These are phyloP conservation scores for Trichoderma sp. DNA, from an alignment of 2,329 filamentous ascomycete genomes.

Conservation along the genomic window DNA sequence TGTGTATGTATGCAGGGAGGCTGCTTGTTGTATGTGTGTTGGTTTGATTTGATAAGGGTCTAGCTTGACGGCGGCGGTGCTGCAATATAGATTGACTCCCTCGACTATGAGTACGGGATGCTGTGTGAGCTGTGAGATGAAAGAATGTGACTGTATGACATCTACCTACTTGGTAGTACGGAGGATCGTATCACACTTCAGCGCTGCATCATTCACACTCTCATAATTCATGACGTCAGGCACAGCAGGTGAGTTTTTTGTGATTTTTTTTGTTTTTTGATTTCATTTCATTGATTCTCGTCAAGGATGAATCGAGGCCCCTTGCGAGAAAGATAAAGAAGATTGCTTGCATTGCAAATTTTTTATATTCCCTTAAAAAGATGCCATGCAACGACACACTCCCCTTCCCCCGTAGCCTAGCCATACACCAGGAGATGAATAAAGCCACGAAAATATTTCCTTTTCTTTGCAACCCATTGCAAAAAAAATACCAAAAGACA, in stretches of 20 bases:
- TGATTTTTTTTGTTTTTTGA: constrained; percentile 25
- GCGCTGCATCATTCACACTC: background rate
- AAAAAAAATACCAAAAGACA: constrained; percentile 20
- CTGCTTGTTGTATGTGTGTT: background rate
- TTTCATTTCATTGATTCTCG: constrained; percentile 39
- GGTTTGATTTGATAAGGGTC: background rate
- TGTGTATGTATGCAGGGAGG: background rate
- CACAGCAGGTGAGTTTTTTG: background rate
- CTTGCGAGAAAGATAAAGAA: constrained; percentile 35
- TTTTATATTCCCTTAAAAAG: constrained; percentile 32
- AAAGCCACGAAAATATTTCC: constrained; percentile 38
- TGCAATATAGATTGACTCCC: background rate
- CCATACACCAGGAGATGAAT: constrained; percentile 42
- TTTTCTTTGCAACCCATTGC: constrained; percentile 22
- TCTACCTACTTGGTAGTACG: too few species aligned
- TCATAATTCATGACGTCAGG: background rate
- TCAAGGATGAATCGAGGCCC: constrained; percentile 32
- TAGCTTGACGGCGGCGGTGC: background rate
- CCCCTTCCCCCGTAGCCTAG: constrained; percentile 36
- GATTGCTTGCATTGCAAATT: constrained; percentile 34
- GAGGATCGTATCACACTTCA: background rate
- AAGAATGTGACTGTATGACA: background rate
- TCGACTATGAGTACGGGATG: background rate
- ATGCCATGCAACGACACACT: constrained; percentile 38
- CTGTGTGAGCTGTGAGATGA: background rate